phyloP scores from a whole-genome alignment of 2,329 filamentous ascomycete species.

The Aspergillus aculeatinus region DNA sequence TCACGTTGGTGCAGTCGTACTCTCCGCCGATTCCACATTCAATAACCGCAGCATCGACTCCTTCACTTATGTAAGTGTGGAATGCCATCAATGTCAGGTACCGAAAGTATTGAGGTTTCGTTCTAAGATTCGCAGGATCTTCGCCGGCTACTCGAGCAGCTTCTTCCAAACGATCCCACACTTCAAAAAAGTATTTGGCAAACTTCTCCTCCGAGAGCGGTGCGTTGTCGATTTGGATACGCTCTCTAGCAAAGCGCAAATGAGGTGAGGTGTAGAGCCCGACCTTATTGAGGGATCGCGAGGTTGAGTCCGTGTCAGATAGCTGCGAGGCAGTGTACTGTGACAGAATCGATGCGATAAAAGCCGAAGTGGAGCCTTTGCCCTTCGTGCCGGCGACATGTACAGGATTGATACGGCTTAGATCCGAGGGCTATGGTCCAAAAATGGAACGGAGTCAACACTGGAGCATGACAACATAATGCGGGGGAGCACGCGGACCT shows the following conservation, averaged over 20 bases:
- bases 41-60: slow-evolving; percentile 74
- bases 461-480: background rate
- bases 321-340: slow-evolving; percentile 54
- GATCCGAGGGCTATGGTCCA: slow-evolving; percentile 56
- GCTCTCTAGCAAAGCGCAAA: slow-evolving; percentile 76
- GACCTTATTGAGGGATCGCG: slow-evolving; percentile 53
- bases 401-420: slow-evolving; percentile 62
- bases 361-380: slow-evolving; percentile 85
- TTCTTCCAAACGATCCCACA: slow-evolving; percentile 69
- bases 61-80: slow-evolving; percentile 75
- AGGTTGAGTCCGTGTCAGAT: slow-evolving; percentile 24
- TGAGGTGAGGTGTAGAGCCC: slow-evolving; percentile 87
- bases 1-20: slow-evolving; percentile 86
- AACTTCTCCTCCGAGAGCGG: slow-evolving; percentile 70
- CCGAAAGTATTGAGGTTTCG: slow-evolving; percentile 89
- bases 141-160: slow-evolving; percentile 53
- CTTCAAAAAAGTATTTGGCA: slow-evolving; percentile 75
- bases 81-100: slow-evolving; percentile 87
- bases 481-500: slow-evolving; percentile 51
- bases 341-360: slow-evolving; percentile 74
- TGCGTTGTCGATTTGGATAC: slow-evolving; percentile 74
- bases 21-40: slow-evolving; percentile 95
- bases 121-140: slow-evolving; percentile 51
- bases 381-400: slow-evolving; percentile 94
- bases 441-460: slow-evolving; percentile 4